Evolutionary conservation across 2,329 filamentous ascomycete genomes (phyloP), one percentile per base, ranked within the genome.

Genomic region (Fusarium sp.): DNA sequence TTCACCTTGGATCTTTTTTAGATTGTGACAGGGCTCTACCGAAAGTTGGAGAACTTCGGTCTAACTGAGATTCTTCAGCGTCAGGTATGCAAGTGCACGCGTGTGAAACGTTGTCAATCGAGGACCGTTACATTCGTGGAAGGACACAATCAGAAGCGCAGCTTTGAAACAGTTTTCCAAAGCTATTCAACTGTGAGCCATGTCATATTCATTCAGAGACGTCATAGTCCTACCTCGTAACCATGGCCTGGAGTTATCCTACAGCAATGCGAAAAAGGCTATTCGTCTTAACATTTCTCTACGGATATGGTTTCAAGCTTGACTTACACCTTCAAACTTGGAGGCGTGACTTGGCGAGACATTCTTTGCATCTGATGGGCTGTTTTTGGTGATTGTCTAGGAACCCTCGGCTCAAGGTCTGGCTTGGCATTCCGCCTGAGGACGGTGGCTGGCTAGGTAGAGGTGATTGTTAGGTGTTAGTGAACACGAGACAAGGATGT

Each of bases 401-500:
- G 65, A 72, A 60, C 48, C 21, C 57, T 49, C 59, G 55, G 54
- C 56, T 66, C 37, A 38, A 37, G 54, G 54, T 48, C 46, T 29
- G 48, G 60, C 70, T 73, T 73, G 70, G 70, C 70, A 63, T 45
- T 66, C 41, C 58, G 46, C 52, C 38, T 57, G 39, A 48, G 48
- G 7, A 60, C 60, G 48, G 61, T 71, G 59, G 61, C 56, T 69
- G 39, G 51, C 23, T 35, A 46, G 33, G 38, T 48, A 27, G 39
- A 35, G 37, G 48, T 58, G 51, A 62, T 58, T 55, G 54, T 46
- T 23, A 29, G 23, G 39, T 55, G 63, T 25, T 69, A 60, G 66
- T 67, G 63, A 62, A 58, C 51, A 73, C 62, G 51, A 72, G 62
- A 73, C 69, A 73, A 59, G 61, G 59, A 49, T 62, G 60, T 66